Percentiles rank a stretch among this genome's conserved stretches.
These are phyloP conservation scores for Proliferodiscus dingleyae DNA, from an alignment of 2,329 filamentous ascomycete genomes.

Conservation along the genomic window DNA sequence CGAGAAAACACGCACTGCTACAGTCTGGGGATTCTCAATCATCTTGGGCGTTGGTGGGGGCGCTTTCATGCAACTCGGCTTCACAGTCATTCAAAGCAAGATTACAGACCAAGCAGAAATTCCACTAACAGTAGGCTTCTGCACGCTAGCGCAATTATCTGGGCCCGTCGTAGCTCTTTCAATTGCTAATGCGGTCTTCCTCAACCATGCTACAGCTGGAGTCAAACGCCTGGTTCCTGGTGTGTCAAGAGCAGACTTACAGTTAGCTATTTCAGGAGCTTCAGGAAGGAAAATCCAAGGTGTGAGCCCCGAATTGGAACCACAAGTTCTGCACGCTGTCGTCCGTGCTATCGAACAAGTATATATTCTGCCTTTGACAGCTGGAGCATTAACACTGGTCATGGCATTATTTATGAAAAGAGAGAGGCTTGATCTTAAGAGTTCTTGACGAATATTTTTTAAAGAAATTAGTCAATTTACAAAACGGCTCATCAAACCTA, in stretches of 20 bases:
- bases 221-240: background rate
- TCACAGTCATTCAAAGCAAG: background rate
- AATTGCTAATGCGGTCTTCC: background rate
- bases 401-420: background rate
- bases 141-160: background rate
- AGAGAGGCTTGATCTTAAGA: background rate
- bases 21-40: background rate
- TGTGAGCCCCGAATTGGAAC: background rate
- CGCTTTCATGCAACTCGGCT: background rate
- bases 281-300: background rate
- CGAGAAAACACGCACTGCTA: background rate
- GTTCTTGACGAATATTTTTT: too few relatives aligned
- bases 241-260: background rate
- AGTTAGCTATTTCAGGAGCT: background rate
- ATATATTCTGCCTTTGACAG: background rate
- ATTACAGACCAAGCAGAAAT: background rate
- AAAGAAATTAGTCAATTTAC: too few relatives aligned
- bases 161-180: background rate
- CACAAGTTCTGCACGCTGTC: background rate
- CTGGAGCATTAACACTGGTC: constrained; percentile 3
- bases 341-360: background rate
- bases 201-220: background rate
- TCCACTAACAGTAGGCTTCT: background rate
- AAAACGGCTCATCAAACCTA: too few relatives aligned
- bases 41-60: background rate